A percentile compares a stretch with the other conserved stretches of the same genome.
These are phyloP conservation scores for Lumnitzera littorea DNA, from an alignment of 345 rosid genomes.

Conservation along the genomic window DNA sequence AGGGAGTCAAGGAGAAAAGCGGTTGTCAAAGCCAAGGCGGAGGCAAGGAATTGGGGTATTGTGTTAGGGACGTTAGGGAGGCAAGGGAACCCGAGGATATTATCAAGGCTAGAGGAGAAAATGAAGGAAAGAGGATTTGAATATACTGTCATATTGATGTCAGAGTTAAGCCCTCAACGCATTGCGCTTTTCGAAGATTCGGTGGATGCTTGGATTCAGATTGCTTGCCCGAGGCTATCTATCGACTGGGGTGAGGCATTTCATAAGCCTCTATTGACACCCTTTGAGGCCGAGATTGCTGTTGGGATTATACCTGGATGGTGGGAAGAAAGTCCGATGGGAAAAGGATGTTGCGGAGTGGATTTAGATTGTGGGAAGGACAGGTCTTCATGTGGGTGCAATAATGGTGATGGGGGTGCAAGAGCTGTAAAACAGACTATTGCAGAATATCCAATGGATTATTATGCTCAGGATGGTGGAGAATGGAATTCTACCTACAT, in stretches of 20 bases:
- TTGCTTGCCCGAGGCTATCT: slow-evolving; percentile 88
- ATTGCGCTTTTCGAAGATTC: slow-evolving; percentile 77
- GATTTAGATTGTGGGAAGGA: slow-evolving; percentile 17
- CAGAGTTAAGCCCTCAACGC: slow-evolving; percentile 67
- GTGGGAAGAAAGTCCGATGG: slow-evolving; percentile 51
- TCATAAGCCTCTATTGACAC: slow-evolving; percentile 64
- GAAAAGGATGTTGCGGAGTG: slow-evolving; percentile 10
- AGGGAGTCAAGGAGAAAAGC: slow-evolving; percentile 63
- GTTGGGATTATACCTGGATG: slow-evolving; percentile 65
- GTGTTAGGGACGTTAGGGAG: slow-evolving; percentile 92
- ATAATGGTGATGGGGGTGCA: slow-evolving; percentile 11
- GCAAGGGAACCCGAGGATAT: slow-evolving; percentile 82
- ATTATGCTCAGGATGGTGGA: slow-evolving; percentile 93
- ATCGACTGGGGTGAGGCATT: slow-evolving; percentile 98
- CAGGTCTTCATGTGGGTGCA: slow-evolving; percentile 23
- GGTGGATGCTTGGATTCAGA: slow-evolving; percentile 92
- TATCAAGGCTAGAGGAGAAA: slow-evolving; percentile 69
- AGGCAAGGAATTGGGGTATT: slow-evolving; percentile 60
- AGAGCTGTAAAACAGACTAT: slow-evolving; percentile 14
- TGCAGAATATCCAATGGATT: slow-evolving; percentile 92
- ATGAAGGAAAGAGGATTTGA: slow-evolving; percentile 62
- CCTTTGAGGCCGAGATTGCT: slow-evolving; percentile 89
- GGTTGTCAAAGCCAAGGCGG: slow-evolving; percentile 32
- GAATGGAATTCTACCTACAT: slow-evolving; percentile 87
- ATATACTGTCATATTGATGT: slow-evolving; percentile 65